Base-by-base conservation (phyloP, 1,139 yeast genomes). In the Trichomonascaceae sp. region DNA sequence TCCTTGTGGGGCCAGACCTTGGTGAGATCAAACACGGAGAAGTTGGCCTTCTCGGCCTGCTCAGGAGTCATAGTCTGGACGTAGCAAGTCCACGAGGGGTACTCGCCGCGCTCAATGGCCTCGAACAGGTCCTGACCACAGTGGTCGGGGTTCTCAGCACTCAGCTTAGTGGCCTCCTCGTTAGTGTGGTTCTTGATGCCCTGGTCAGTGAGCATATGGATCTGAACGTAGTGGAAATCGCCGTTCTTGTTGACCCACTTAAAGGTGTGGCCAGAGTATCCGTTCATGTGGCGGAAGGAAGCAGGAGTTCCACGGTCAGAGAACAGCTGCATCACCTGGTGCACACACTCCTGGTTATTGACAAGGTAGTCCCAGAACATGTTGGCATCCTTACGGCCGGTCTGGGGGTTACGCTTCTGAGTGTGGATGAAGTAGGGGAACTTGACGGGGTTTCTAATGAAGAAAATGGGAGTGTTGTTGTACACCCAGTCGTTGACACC, bases 341-440 rank as follows among this genome's bases (percentile, higher is more conserved):
- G 82, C 37, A 69, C 51, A 4, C 71, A 60, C 52, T 75, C 87
- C 37, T 68, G 76, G 59, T 77, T 77, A 46, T 67, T 62, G 27
- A 73, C 64, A 45, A 70, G 57, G 55, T 72, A 77, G 56, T 77
- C 87, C 87, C 87, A 77, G 56, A 68, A 69, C 65, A 64, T 65
- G 47, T 69, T 62, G 13, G 78, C 71, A 56, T 82, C 93, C 56
- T 79, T 79, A 57, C 78, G 64, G 59, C 80, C 79, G 33, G 92
- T 80, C 60, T 79, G 73, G 31, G 93, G 93, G 62, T 78, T 73
- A 55, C 89, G 72, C 71, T 78, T 78, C 57, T 78, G 77, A n/a
- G 93, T 78, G 67, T 82, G 93, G 53, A 82, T 81, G 56, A 82
- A 81, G 59, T 76, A 76, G 34, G 93, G 93, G 66, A 82, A 82